Evolutionary conservation across 1,284 basidiomycete genomes (phyloP), one percentile per base, ranked within the genome.

Genomic region (Leucocoprinus gongylophorus): DNA sequence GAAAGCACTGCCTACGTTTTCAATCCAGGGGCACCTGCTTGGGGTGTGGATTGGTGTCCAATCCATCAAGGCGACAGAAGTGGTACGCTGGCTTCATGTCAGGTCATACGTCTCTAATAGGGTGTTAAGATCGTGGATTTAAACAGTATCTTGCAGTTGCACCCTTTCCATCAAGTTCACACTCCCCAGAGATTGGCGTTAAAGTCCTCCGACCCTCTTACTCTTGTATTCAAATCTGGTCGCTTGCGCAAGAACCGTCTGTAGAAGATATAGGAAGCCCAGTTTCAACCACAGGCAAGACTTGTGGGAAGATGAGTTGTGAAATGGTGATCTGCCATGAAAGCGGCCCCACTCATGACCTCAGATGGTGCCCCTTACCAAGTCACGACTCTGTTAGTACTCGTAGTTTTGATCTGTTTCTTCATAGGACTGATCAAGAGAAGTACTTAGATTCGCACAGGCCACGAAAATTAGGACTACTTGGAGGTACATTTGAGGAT

Each of bases 41-140:
- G 88, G 84, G 88, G 82, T 0, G 63, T 95, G 17, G 91, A 94
- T 60, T 97, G 93, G 92, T 92, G 91, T 64, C 92, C 93, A 1
- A 81, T 84, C 17, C 77, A 86, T 54, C 71, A 77, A 21, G 70
- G 74, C 23, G 81, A 86, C 48, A 75, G 82, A 47, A 59, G 68
- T 45, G 61, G 87, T 88, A 56, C 56, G 73, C n/a, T 15, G 18
- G n/a, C 46, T 42, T 26, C 10, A 20, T 29, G n/a, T 20, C 33
- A n/a, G 6, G 5, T 8, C 15, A 7, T 15, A n/a, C 10, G 12
- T 41, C 12, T 10, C 44, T 29, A 10, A 51, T 50, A 28, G 40
- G 35, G 1, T 40, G 13, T 26, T 9, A 54, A 87, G 87, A 66
- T 39, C 71, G 77, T 47, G 67, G 64, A 2, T 76, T 74, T 57